phyloP scores from a whole-genome alignment of 805 yeast species.

The Wickerhamiella hasegawae region DNA sequence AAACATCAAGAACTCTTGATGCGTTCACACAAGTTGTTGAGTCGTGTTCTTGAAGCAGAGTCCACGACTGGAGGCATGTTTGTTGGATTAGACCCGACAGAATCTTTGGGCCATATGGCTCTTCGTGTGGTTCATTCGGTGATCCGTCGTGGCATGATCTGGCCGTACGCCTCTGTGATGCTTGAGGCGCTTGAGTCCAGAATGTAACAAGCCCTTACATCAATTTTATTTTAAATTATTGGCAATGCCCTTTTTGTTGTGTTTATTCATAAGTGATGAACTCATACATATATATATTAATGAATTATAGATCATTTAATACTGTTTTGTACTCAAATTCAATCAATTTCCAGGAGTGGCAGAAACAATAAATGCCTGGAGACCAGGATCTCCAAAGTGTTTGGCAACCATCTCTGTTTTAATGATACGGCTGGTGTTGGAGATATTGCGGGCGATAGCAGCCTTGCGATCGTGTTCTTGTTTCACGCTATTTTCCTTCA shows the following conservation, averaged over 20 bases:
- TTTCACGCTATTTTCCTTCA: conserved; percentile 46
- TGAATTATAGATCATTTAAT: no score
- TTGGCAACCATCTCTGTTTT: not conserved
- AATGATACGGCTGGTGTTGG: not conserved
- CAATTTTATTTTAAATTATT: no score
- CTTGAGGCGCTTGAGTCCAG: not conserved
- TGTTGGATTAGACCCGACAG: conserved; percentile 2
- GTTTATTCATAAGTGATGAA: no score
- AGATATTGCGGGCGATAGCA: conserved; percentile 1
- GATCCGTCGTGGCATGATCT: conserved; percentile 1
- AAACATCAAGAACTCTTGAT: conserved; percentile 13
- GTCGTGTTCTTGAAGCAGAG: conserved; percentile 2
- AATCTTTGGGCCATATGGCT: conserved; percentile 2
- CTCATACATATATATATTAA: no score
- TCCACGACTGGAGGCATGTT: not conserved
- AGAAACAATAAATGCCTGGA: not conserved
- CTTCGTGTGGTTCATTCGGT: conserved; percentile 1
- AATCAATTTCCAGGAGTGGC: no score
- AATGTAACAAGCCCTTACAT: no score
- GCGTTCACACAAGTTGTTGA: conserved; percentile 10
- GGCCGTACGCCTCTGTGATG: not conserved
- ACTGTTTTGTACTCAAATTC: no score
- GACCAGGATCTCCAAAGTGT: not conserved
- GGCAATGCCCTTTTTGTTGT: no score
- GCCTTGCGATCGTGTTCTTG: conserved; percentile 37